Conservation (phyloP, 306 rosid species). For the Hippophae rhamnoides region DNA sequence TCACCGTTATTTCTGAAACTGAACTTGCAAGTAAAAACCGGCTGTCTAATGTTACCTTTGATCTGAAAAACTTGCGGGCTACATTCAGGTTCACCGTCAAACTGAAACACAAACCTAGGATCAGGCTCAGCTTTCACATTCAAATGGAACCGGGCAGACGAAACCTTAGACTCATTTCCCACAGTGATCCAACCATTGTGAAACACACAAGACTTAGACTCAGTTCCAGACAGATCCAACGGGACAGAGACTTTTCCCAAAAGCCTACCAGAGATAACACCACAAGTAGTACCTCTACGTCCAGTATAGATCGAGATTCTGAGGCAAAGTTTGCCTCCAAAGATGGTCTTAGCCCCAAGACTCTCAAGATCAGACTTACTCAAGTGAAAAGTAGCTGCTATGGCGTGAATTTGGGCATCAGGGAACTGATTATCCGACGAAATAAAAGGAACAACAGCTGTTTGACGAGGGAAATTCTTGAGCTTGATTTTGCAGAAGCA, state of each 20-base stretch:
- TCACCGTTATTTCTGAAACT: constrained; percentile 30
- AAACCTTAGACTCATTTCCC: constrained; percentile 10
- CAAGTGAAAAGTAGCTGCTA: constrained; percentile 49
- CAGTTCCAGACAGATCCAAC: constrained; percentile 27
- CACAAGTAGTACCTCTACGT: constrained; percentile 24
- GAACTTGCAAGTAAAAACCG: constrained; percentile 38
- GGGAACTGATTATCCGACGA: neutral
- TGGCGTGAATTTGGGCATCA: constrained; percentile 24
- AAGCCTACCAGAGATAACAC: constrained; percentile 26
- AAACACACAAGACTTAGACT: constrained; percentile 25
- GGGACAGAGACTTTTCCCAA: constrained; percentile 43
- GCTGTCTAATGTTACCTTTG: constrained; percentile 41
- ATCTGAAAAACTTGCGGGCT: constrained; percentile 81
- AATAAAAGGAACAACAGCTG: constrained; percentile 32
- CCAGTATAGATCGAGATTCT: constrained; percentile 41
- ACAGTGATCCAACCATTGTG: constrained; percentile 58
- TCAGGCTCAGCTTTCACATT: constrained; percentile 58
- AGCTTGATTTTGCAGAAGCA: constrained; percentile 57
- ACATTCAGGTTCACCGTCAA: constrained; percentile 78
- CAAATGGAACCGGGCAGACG: constrained; percentile 36
- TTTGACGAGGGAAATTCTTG: constrained; percentile 28
- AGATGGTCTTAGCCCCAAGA: neutral
- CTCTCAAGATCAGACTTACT: constrained; percentile 38
- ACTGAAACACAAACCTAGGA: constrained; percentile 67
- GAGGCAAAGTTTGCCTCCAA: constrained; percentile 15